Evolutionary conservation across 495 filamentous ascomycete species (phyloP), one percentile per base, ranked within the genome.

Genomic region (Penicillium waksmanii): DNA sequence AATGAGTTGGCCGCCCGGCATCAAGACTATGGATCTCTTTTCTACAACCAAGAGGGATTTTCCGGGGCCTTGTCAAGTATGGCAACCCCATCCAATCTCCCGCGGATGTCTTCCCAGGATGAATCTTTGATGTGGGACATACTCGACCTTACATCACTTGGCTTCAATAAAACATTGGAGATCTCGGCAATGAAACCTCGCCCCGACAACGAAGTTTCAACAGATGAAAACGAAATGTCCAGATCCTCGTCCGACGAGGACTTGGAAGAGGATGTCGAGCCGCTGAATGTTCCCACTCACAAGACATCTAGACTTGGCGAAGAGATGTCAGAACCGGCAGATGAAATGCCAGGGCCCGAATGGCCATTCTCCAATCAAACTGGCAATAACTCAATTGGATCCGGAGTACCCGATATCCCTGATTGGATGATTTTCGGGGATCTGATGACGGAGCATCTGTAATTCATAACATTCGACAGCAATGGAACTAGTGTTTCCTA

Each of bases 391-490:
- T 38, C 43, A 15, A n/a, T 64, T 36, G 61, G 56, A 13, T 21
- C 56, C 15, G 59, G 52, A 0, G 57, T 70, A 3, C 65, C 69
- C 13, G 67, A 68, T 54, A 63, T 72, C 13, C 69, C 69, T 11
- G 69, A 72, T 42, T 72, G 69, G 69, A 66, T 72, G 69, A 58
- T 72, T 7, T 66, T 70, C 23, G 65, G 64, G 8, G 65, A 63
- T 10, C 65, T 70, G 13, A 60, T 66, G 57, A 52, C 66, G 5
- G 60, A 72, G 27, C 66, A 69, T 46, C 42, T 67, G 5, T 71
- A 33, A 66, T 25, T 33, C 13, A 23, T 12, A 47, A 23, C 5
- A 7, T 31, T 31, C 27, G 3, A 31, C 27, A 31, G 7, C 27
- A 8, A 31, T 31, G 27, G 27, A 31, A 8, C 27, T 31, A 31